Percentiles rank a stretch among this genome's conserved stretches.
Conservation (phyloP, 805 yeast species). For the Yarrowia porcina region DNA sequence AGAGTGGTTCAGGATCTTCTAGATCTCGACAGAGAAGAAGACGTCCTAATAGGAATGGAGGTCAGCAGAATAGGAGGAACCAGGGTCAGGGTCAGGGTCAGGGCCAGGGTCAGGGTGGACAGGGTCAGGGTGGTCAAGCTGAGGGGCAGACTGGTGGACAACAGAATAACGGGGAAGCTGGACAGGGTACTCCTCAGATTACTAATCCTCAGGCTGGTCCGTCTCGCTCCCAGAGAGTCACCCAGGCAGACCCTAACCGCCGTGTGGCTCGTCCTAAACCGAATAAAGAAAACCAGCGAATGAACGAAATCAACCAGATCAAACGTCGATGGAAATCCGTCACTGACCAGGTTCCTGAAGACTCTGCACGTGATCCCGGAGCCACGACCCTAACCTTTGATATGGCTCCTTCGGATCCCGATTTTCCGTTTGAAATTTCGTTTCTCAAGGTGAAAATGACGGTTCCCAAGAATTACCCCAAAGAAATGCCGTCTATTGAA, state of each 20-base stretch:
- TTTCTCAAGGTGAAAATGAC: conserved; percentile 51
- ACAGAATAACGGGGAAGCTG: no score
- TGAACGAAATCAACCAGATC: conserved; percentile 28
- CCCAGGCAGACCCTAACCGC: neutral
- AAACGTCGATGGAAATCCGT: conserved; percentile 26
- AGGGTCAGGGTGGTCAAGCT: neutral
- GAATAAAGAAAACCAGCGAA: conserved; percentile 13
- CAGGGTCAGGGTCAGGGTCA: neutral
- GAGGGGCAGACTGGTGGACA: no score
- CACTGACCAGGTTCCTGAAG: conserved; percentile 13
- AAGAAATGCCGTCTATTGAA: conserved; percentile 48
- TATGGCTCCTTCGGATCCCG: conserved; percentile 61
- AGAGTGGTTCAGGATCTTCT: neutral
- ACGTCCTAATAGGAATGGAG: conserved; percentile 14
- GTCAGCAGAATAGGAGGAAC: neutral
- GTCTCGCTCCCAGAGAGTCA: neutral
- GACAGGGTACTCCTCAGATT: no score
- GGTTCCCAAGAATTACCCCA: conserved; percentile 57
- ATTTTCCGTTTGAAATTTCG: conserved; percentile 64
- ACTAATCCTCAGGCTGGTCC: no score
- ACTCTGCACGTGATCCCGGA: neutral
- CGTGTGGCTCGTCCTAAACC: conserved; percentile 10
- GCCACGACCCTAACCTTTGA: conserved; percentile 19
- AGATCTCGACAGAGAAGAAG: neutral
- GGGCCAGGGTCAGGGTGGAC: neutral